phyloP scores from a whole-genome alignment of 148 eudicot species.

The Diospyros lotus region DNA sequence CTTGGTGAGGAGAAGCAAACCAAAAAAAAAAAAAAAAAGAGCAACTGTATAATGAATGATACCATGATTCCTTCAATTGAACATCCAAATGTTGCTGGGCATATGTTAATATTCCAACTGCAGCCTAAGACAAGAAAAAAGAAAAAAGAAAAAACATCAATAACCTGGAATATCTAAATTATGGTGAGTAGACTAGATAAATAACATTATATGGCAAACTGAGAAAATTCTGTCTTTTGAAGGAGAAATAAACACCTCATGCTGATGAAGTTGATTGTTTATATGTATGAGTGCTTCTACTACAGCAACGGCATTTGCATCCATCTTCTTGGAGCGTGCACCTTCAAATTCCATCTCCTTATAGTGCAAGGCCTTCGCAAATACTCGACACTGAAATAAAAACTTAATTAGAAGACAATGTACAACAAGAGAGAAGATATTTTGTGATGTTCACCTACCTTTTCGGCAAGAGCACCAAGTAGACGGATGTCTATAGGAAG shows the following conservation, averaged over 20 bases:
- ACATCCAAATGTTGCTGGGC: conserved; percentile 89
- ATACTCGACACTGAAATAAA: conserved; percentile 84
- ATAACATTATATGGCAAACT: background rate
- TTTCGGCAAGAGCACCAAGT: conserved; percentile 98
- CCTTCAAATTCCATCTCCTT: conserved; percentile 99
- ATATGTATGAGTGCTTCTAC: conserved; percentile 97
- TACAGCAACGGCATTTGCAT: conserved; percentile 83
- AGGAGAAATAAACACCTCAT: conserved; percentile 55
- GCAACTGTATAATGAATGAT: conserved; percentile 6
- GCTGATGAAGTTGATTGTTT: conserved; percentile 94
- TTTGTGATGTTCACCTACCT: conserved; percentile 36
- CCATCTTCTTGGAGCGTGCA: conserved; percentile 84
- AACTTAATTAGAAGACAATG: conserved; percentile 3
- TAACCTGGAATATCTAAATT: background rate
- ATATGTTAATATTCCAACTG: conserved; percentile 93
- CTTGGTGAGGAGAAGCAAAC: background rate
- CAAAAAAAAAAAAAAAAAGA: background rate
- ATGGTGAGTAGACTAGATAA: no score
- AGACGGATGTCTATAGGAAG: conserved; percentile 98
- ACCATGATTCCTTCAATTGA: conserved; percentile 94
- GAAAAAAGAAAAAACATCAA: conserved; percentile 9
- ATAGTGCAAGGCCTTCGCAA: conserved; percentile 97
- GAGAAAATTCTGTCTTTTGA: background rate
- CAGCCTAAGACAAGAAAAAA: conserved; percentile 52
- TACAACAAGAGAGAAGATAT: conserved; percentile 3